Conservation (phyloP, 768 basidiomycete genomes). For the Porphyrellus cyaneotinctus region DNA sequence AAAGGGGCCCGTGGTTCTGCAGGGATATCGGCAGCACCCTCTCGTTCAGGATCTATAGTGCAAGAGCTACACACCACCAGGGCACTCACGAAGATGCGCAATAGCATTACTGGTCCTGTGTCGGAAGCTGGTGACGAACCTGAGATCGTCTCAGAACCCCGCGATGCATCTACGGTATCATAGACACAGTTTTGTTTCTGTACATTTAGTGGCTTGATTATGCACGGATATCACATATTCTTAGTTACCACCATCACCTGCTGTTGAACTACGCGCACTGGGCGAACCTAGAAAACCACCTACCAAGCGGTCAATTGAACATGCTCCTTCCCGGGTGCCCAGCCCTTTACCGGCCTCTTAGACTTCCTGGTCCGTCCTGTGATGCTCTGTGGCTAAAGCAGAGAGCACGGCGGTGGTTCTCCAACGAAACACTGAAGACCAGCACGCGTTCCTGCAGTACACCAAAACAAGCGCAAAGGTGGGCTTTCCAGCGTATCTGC, state of each 20-base stretch:
- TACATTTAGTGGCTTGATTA: slow-evolving; percentile 2
- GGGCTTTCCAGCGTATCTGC: background rate
- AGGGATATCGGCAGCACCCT: slow-evolving; percentile 48
- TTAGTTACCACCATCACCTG: slow-evolving; percentile 2
- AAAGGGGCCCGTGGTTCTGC: slow-evolving; percentile 37
- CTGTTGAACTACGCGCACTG: background rate
- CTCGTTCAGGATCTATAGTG: slow-evolving; percentile 52
- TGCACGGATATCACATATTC: slow-evolving; percentile 1
- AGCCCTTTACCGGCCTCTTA: background rate
- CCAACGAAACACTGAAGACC: background rate
- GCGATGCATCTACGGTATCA: slow-evolving; percentile 13
- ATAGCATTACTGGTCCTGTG: slow-evolving; percentile 48
- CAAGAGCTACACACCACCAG: slow-evolving; percentile 44
- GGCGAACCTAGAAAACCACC: too few relatives aligned
- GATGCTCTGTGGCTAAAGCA: background rate
- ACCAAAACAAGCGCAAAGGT: background rate
- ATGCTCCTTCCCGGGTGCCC: slow-evolving; percentile 1
- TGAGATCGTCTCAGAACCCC: slow-evolving; percentile 33
- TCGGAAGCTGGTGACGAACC: slow-evolving; percentile 50
- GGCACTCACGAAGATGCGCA: slow-evolving; percentile 65
- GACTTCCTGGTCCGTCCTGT: background rate
- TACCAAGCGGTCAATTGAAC: background rate
- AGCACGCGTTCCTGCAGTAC: background rate
- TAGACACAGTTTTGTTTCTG: slow-evolving; percentile 14
- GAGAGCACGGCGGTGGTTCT: background rate